These are phyloP conservation scores for Erigeron philadelphicus DNA, from an alignment of 140 eudicot genomes.

Conservation along the genomic window DNA sequence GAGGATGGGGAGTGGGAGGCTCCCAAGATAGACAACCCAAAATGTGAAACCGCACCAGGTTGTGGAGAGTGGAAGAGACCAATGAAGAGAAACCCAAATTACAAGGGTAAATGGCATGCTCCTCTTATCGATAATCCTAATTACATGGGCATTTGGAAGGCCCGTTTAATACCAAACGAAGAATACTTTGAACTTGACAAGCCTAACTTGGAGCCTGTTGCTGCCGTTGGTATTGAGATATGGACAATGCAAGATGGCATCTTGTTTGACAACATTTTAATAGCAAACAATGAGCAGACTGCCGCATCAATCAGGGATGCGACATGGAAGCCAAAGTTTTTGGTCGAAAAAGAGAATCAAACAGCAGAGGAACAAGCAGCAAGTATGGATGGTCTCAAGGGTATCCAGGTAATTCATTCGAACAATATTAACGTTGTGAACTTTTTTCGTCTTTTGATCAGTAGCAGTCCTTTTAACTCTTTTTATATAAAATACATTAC, in stretches of 20 bases:
- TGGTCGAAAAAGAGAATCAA: constrained; percentile 62
- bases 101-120: constrained; percentile 85
- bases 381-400: constrained; percentile 49
- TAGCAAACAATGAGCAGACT: constrained; percentile 58
- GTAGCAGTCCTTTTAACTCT: neutral
- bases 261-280: constrained; percentile 76
- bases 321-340: constrained; percentile 78
- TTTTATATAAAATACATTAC: neutral
- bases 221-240: constrained; percentile 91
- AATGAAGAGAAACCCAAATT: constrained; percentile 72
- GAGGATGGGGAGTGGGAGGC: constrained; percentile 99
- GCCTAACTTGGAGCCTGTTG: constrained; percentile 73
- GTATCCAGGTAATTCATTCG: constrained; percentile 56
- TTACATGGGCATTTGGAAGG: constrained; percentile 93
- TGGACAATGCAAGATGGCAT: constrained; percentile 99
- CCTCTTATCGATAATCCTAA: constrained; percentile 80
- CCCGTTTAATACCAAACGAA: constrained; percentile 63
- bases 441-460: neutral
- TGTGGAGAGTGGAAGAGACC: constrained; percentile 97
- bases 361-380: constrained; percentile 56
- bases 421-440: neutral
- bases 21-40: constrained; percentile 85
- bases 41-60: constrained; percentile 74
- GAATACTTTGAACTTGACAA: constrained; percentile 67
- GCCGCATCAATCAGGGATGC: constrained; percentile 60